Evolutionary conservation across 2,329 filamentous ascomycete genomes (phyloP), one percentile per base, ranked within the genome.

Genomic region (Hymenotorrendiella dingleyae): DNA sequence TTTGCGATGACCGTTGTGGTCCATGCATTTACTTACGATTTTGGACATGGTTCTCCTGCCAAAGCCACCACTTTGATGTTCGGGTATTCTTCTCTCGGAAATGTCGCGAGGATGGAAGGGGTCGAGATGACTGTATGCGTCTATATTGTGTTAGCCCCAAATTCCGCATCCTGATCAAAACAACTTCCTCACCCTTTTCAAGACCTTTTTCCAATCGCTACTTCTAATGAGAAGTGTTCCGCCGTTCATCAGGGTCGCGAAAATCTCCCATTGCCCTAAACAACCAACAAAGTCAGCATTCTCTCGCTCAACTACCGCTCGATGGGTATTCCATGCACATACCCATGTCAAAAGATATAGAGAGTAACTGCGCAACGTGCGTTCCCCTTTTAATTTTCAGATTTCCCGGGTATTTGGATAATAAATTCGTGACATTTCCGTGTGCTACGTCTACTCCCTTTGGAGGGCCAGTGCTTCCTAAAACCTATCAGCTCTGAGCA

Each of bases 361-460:
- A 78, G 29, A 80, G 63, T 6, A 78, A 64, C 42, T 76, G 74
- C 3, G 70, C 73, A 6, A 80, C 75, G 10, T 67, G 67, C 9
- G 65, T 71, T 10, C 75, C 75, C 2, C 64, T 58, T 9, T 52
- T 59, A 38, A 80, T 72, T 3, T 68, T 70, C 12, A 80, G 55
- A 43, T 67, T 69, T 5, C 71, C 73, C 0, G 76, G 75, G 17
- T 67, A 64, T 20, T 70, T 57, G 42, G 71, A 68, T 4, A 78
- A 60, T 9, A 76, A 62, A 55, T 79, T 79, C 12, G 70, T 67
- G 14, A 78, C 71, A 49, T 76, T 75, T 26, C 58, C 58, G 46
- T 81, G 77, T 14, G 67, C 70, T 17, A 79, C 67, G 55, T 80
- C 72, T 7, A 93, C 89, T 59, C 89, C 89, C 72, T 95, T 95